phyloP scores from a whole-genome alignment of 106 monocot species.

The Narthecium ossifragum region DNA sequence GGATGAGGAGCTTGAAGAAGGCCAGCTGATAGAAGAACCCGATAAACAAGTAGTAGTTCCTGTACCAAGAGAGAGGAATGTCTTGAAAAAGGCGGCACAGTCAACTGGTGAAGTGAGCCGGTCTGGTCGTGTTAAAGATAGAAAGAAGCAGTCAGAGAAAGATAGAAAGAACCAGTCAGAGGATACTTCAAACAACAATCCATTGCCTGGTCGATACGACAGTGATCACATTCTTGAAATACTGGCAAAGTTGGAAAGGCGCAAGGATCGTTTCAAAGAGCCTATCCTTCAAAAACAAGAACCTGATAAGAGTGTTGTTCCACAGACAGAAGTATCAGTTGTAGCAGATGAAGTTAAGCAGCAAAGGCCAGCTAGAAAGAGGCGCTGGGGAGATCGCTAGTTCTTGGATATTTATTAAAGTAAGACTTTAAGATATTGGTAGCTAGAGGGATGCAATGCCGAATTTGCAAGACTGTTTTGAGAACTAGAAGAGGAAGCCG shows the following conservation, averaged over 20 bases:
- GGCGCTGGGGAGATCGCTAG: no score
- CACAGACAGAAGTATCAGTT: slow-evolving; percentile 1
- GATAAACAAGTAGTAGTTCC: slow-evolving; percentile 8
- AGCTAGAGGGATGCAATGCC: no score
- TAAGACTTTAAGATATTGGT: no score
- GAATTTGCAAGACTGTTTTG: no score
- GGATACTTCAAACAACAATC: no score
- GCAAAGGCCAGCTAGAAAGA: slow-evolving; percentile 45
- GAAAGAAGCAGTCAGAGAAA: no score
- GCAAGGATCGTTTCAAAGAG: slow-evolving; percentile 50
- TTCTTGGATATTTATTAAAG: no score
- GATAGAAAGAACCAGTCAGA: no score
- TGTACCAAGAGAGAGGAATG: background rate
- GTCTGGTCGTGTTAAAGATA: no score
- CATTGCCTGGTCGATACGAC: slow-evolving; percentile 12
- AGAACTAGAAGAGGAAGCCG: no score
- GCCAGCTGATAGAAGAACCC: slow-evolving; percentile 36
- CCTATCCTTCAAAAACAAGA: slow-evolving; percentile 20
- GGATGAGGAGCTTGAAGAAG: slow-evolving; percentile 42
- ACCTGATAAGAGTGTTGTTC: slow-evolving; percentile 4
- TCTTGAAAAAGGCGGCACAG: background rate
- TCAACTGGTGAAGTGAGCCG: no score
- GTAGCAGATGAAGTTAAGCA: slow-evolving; percentile 21
- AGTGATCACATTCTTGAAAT: slow-evolving; percentile 31
- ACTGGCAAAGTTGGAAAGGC: slow-evolving; percentile 48